phyloP scores from a whole-genome alignment of 768 basidiomycete genomes.

The Hypsizygus marmoreus region DNA sequence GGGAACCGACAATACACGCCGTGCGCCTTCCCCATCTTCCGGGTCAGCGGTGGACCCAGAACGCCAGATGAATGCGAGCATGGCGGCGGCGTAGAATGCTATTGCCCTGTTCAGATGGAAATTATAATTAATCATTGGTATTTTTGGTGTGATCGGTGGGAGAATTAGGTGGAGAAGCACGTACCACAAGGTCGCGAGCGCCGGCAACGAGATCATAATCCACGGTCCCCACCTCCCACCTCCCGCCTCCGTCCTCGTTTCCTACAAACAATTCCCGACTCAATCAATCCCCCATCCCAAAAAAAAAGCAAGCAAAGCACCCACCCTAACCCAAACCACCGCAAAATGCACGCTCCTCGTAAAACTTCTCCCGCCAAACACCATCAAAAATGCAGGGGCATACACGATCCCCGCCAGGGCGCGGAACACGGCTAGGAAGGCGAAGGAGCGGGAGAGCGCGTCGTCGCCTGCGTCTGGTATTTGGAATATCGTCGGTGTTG shows the following conservation, averaged over 20 bases:
- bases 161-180: too few relatives aligned
- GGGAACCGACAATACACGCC: background rate
- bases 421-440: constrained; percentile 3
- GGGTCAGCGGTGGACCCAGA: background rate
- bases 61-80: constrained; percentile 6
- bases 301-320: background rate
- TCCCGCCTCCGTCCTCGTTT: background rate
- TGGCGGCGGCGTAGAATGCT: background rate
- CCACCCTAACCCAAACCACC: background rate
- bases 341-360: background rate
- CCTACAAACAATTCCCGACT: too few relatives aligned
- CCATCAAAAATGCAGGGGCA: background rate
- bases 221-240: background rate
- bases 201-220: constrained; percentile 2
- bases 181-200: background rate
- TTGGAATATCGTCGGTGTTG: background rate
- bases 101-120: too few relatives aligned
- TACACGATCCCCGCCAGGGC: background rate
- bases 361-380: background rate
- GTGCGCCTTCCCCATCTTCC: background rate
- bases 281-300: background rate
- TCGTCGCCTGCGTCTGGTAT: background rate
- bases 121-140: too few relatives aligned
- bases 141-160: too few relatives aligned
- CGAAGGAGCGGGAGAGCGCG: background rate